These are phyloP conservation scores for Botrytis tulipae DNA, from an alignment of 2,329 filamentous ascomycete species.

Conservation along the genomic window DNA sequence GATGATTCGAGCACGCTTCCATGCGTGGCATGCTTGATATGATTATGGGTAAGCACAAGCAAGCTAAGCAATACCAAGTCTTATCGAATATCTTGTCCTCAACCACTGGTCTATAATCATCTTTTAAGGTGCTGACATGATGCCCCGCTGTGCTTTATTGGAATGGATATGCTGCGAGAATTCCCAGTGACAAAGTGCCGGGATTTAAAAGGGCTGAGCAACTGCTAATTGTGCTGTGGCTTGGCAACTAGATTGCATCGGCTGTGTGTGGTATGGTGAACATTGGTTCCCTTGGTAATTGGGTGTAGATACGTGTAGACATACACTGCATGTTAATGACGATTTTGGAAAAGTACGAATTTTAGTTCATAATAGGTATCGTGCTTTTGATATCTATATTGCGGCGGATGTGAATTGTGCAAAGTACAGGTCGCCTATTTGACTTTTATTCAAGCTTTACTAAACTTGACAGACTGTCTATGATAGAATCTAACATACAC, in stretches of 20 bases:
- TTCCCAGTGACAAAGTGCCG: conserved; percentile 20
- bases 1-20: conserved; percentile 1
- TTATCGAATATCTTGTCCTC: not conserved
- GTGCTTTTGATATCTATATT: not conserved
- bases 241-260: not conserved
- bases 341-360: not conserved
- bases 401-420: too few species aligned
- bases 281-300: not conserved
- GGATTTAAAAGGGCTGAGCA: conserved; percentile 17
- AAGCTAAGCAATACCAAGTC: not conserved
- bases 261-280: not conserved
- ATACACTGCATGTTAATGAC: not conserved
- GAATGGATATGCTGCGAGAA: conserved; percentile 4
- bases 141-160: conserved; percentile 1
- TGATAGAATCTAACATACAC: not conserved
- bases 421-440: not conserved
- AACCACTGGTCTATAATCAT: not conserved
- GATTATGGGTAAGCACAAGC: not conserved
- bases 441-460: not conserved
- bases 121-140: conserved; percentile 19
- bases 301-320: not conserved
- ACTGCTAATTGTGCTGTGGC: not conserved
- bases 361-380: not conserved
- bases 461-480: not conserved
- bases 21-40: conserved; percentile 3